These are phyloP conservation scores for Triglochin maritima DNA, from an alignment of 106 monocot genomes.

Conservation along the genomic window DNA sequence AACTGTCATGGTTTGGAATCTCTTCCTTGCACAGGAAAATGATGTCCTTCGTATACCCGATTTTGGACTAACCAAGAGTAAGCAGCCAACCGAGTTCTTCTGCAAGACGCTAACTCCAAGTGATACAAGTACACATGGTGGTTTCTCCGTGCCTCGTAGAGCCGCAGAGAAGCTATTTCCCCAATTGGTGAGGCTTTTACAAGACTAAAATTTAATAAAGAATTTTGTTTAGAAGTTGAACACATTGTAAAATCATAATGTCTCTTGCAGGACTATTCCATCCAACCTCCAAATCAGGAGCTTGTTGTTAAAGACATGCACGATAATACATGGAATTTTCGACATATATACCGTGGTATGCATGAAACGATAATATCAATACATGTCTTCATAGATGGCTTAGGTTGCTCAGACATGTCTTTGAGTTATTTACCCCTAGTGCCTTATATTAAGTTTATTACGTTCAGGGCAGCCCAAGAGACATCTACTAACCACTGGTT, in stretches of 20 bases:
- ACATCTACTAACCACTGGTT: constrained; percentile 93
- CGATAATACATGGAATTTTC: constrained; percentile 86
- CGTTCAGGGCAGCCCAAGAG: constrained; percentile 87
- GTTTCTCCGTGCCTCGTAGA: constrained; percentile 87
- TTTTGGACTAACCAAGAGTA: constrained; percentile 57
- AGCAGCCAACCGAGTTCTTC: constrained; percentile 81
- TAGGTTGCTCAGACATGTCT: neutral
- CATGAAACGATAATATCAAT: neutral
- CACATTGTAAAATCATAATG: no score
- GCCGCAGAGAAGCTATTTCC: constrained; percentile 96
- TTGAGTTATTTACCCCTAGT: no score
- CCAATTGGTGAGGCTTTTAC: constrained; percentile 38
- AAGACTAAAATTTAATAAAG: neutral
- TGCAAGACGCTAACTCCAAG: constrained; percentile 94
- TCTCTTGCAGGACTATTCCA: constrained; percentile 60
- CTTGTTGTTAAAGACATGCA: constrained; percentile 78
- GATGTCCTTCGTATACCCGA: constrained; percentile 66
- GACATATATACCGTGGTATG: constrained; percentile 86
- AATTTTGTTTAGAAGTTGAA: neutral
- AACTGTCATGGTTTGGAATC: no score
- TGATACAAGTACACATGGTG: constrained; percentile 97
- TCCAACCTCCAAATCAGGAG: constrained; percentile 96
- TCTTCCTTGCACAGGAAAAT: constrained; percentile 38
- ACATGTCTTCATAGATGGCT: neutral
- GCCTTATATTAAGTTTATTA: constrained; percentile 3